Percentiles rank a stretch among this genome's conserved stretches.
Evolutionary conservation across 1,284 basidiomycete genomes (phyloP).

Genomic region (Rhodotorula sp.): DNA sequence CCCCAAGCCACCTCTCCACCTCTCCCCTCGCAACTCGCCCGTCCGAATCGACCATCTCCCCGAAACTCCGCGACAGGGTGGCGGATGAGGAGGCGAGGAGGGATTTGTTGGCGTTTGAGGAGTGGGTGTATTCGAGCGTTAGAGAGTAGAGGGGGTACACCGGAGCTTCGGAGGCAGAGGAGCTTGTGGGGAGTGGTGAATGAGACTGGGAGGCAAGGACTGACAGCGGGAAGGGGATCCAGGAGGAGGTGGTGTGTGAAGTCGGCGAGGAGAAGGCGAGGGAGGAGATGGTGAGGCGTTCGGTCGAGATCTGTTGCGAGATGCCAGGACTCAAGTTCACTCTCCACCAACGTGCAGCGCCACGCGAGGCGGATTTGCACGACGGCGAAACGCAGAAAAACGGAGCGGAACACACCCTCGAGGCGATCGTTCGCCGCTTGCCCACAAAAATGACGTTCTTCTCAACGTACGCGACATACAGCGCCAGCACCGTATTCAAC

Average conservation of each 20-base stretch:
- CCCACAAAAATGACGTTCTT: slow-evolving; percentile 76
- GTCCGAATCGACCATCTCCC: slow-evolving; percentile 39
- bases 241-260: slow-evolving; percentile 39
- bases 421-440: slow-evolving; percentile 76
- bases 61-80: slow-evolving; percentile 21
- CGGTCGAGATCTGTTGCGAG: slow-evolving; percentile 67
- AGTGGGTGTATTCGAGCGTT: slow-evolving; percentile 65
- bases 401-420: slow-evolving; percentile 58
- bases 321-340: not conserved
- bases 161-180: slow-evolving; percentile 11
- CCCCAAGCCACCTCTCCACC: slow-evolving; percentile 33
- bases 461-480: slow-evolving; percentile 78
- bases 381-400: not conserved
- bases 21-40: slow-evolving; percentile 31
- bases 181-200: slow-evolving; percentile 7
- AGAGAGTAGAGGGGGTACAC: slow-evolving; percentile 62
- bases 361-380: not conserved
- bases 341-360: not conserved
- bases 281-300: slow-evolving; percentile 71
- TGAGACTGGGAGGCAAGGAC: slow-evolving; percentile 22
- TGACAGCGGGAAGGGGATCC: slow-evolving; percentile 24
- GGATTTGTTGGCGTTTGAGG: slow-evolving; percentile 68
- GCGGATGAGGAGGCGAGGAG: slow-evolving; percentile 33
- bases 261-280: slow-evolving; percentile 55
- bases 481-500: slow-evolving; percentile 65